A percentile compares a stretch with the other conserved stretches of the same genome.
Evolutionary conservation across 2,329 filamentous ascomycete species (phyloP).

Genomic region (Cytospora paraplurivora): DNA sequence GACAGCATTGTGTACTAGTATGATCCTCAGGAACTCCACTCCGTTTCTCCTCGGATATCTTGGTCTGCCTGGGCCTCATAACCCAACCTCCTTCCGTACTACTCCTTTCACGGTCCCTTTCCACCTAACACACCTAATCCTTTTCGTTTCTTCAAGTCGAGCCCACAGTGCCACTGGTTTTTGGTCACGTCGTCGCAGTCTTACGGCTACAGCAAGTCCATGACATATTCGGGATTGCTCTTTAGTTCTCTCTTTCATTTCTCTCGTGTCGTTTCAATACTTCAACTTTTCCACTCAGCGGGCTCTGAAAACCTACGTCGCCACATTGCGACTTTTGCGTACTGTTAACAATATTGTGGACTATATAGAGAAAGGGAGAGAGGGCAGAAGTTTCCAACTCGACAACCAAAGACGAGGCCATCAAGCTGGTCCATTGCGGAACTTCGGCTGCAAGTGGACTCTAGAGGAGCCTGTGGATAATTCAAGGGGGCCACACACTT

Average conservation of each 20-base stretch:
- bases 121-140: conserved; percentile 31
- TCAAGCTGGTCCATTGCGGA: conserved; percentile 1
- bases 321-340: conserved; percentile 19
- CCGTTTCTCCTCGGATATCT: conserved; percentile 41
- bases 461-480: conserved; percentile 30
- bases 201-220: conserved; percentile 24
- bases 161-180: conserved; percentile 27
- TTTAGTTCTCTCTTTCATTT: conserved; percentile 29
- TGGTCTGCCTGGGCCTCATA: conserved; percentile 39
- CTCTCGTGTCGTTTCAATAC: conserved; percentile 32
- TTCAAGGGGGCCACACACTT: conserved; percentile 18
- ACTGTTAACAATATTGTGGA: conserved; percentile 4
- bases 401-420: conserved; percentile 5
- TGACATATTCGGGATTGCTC: conserved; percentile 19
- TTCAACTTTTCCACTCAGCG: conserved; percentile 49
- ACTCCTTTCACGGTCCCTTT: conserved; percentile 30
- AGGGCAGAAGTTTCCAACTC: neutral
- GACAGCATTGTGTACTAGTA: conserved; percentile 45
- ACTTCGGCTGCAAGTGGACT: conserved; percentile 23
- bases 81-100: conserved; percentile 35
- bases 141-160: conserved; percentile 24
- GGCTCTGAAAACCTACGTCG: conserved; percentile 51
- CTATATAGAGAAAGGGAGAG: neutral
- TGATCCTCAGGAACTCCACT: conserved; percentile 43
- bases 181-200: conserved; percentile 27